Evolutionary conservation across 345 rosid species (phyloP).

Genomic region (Citrus maxima): DNA sequence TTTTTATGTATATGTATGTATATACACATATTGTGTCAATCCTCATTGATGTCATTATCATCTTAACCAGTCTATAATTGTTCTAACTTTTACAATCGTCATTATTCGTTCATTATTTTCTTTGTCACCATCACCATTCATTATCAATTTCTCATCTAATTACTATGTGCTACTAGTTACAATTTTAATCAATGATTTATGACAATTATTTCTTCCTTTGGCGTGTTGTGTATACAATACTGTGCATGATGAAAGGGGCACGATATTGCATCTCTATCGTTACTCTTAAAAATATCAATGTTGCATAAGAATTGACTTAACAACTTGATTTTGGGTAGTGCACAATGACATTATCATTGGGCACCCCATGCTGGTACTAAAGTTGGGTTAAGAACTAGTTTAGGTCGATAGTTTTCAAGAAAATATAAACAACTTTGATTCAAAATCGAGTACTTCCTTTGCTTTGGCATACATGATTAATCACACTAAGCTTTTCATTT

Average conservation of each 20-base stretch:
- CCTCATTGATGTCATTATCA: neutral
- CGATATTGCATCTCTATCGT: neutral
- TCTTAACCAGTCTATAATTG: neutral
- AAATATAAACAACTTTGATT: no score
- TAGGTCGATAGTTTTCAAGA: no score
- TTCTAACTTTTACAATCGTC: constrained; percentile 12
- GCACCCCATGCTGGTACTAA: no score
- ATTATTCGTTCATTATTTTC: constrained; percentile 3
- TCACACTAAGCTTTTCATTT: neutral
- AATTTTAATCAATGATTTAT: neutral
- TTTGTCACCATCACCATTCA: constrained; percentile 15
- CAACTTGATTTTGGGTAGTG: neutral
- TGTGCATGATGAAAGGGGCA: neutral
- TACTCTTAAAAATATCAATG: no score
- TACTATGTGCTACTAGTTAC: neutral
- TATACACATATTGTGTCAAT: neutral
- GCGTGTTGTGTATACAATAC: neutral
- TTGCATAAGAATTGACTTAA: neutral
- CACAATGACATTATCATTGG: no score
- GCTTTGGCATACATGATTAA: neutral
- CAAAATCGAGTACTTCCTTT: no score
- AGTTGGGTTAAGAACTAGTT: no score
- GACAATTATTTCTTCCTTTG: neutral
- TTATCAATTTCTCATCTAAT: neutral
- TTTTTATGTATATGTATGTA: neutral